Evolutionary conservation across 2,329 filamentous ascomycete genomes (phyloP).

Genomic region (Hypoxylon sp.): DNA sequence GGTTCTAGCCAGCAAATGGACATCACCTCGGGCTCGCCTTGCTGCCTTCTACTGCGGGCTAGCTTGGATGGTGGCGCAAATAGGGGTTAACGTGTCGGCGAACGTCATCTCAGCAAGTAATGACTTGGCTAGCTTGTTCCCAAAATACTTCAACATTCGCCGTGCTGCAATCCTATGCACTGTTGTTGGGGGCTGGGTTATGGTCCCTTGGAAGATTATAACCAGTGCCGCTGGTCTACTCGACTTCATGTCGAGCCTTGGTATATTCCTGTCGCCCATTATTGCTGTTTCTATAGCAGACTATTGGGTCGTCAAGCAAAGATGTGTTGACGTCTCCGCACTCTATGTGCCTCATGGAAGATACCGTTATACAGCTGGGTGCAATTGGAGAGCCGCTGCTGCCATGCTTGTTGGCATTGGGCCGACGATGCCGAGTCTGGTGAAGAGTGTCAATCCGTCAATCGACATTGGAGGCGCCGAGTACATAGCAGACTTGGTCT

Average conservation of each 20-base stretch:
- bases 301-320: conserved; percentile 38
- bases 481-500: conserved; percentile 17
- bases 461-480: conserved; percentile 17
- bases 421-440: conserved; percentile 18
- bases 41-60: conserved; percentile 38
- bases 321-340: conserved; percentile 19
- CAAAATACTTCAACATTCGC: conserved; percentile 33
- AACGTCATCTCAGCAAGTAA: conserved; percentile 38
- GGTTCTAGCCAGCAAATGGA: conserved; percentile 34
- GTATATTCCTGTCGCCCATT: conserved; percentile 35
- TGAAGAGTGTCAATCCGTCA: conserved; percentile 11
- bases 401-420: conserved; percentile 19
- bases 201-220: conserved; percentile 33
- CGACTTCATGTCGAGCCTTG: conserved; percentile 34
- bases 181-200: conserved; percentile 31
- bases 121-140: conserved; percentile 34
- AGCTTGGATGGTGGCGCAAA: conserved; percentile 36
- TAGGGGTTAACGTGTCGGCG: conserved; percentile 38
- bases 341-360: conserved; percentile 32
- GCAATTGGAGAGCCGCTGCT: conserved; percentile 23
- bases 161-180: conserved; percentile 35
- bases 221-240: conserved; percentile 31
- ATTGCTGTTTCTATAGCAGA: conserved; percentile 34
- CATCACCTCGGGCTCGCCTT: conserved; percentile 33
- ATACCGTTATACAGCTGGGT: conserved; percentile 19